Evolutionary conservation across 352 stramenopile species (phyloP), one percentile per base, ranked within the genome.

Genomic region (Pythium sp.): DNA sequence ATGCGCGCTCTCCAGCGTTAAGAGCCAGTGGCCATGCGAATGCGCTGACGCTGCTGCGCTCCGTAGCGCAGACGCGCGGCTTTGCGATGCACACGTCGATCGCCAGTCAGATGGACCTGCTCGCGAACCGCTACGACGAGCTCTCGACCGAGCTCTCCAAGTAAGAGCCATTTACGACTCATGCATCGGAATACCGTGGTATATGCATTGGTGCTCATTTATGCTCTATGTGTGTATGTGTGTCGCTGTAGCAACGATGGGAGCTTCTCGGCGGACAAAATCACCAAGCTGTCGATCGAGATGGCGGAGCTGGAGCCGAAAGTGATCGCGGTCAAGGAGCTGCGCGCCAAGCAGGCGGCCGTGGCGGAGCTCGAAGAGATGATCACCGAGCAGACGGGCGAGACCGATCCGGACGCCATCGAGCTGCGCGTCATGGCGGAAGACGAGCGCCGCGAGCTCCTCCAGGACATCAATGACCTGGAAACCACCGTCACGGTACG

Each of bases 351-450:
- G 67, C 77, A 97, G 53, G 81, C 86, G 12, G 88, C 98, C 28
- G 90, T 98, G 28, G 82, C 85, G 34, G 83, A 92, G 49, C 86
- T 99, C 57, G 90, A 98, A 63, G 81, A 96, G 77, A 86, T 95
- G 76, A 92, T 94, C 55, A 43, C 65, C 0, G 84, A 92, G 61
- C 79, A 89, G 64, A 47, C 71, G 1, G 76, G 73, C 14, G 75
- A 79, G 47, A 73, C 78, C 2, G 85, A 89, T 47, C 20, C 73
- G 0, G 86, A 94, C 47, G 78, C 84, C 5, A 55, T 75, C 6
- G 87, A 94, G 66, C 73, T 94, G 47, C 84, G 84, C 20, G 75
- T 81, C 26, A 92, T 94, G 84, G 87, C 87, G 3, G 76, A 84
- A 34, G 84, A 93, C 32, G 87, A 94, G 67, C 81, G 85, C 56